phyloP scores from a whole-genome alignment of 2,329 filamentous ascomycete species.

The Talaromyces sp. region DNA sequence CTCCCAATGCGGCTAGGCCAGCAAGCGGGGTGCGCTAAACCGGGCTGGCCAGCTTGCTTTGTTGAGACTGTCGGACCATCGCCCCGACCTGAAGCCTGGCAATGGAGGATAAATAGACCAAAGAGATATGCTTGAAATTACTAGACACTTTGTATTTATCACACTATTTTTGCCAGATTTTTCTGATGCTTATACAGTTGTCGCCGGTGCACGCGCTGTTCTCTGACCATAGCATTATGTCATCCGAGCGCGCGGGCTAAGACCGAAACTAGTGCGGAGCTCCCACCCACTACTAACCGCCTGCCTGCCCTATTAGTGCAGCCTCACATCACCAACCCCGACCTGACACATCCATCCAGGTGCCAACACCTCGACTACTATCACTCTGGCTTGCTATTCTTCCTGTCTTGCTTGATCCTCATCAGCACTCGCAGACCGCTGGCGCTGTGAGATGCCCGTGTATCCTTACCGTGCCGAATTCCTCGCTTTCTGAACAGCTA shows the following conservation, averaged over 20 bases:
- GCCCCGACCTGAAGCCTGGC: neutral
- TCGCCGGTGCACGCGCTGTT: neutral
- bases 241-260: neutral
- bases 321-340: neutral
- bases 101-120: neutral
- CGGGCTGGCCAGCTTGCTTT: neutral
- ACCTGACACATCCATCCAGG: neutral
- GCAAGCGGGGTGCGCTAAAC: neutral
- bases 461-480: neutral
- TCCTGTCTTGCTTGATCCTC: neutral
- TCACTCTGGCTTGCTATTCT: neutral
- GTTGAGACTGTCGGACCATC: neutral
- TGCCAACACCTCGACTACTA: neutral
- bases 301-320: neutral
- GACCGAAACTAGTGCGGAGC: neutral
- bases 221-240: neutral
- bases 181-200: neutral
- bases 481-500: conserved; percentile 6
- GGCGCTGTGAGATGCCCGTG: neutral
- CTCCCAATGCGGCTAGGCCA: neutral
- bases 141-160: neutral
- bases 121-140: neutral
- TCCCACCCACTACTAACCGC: neutral
- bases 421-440: neutral
- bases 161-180: neutral